These are phyloP conservation scores for Pseudonectria foliicola DNA, from an alignment of 2,329 filamentous ascomycete genomes.

Conservation along the genomic window DNA sequence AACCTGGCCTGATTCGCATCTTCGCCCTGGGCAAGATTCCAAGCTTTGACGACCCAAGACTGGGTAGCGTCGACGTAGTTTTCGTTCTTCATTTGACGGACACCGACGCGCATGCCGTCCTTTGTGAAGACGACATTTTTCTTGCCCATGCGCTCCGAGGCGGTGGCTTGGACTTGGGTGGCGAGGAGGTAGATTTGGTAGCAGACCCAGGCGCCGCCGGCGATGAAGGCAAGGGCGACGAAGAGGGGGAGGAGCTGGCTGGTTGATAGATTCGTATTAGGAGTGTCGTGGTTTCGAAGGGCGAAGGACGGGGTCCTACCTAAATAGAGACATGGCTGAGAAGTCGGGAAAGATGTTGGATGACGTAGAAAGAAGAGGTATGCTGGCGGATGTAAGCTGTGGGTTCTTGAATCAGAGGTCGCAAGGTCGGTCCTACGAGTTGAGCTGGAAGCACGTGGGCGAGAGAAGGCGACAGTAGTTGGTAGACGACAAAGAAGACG, in stretches of 20 bases:
- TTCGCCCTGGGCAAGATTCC: slow-evolving; percentile 44
- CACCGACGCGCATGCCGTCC: slow-evolving; percentile 64
- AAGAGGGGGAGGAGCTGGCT: slow-evolving; percentile 61
- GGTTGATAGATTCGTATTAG: slow-evolving; percentile 3
- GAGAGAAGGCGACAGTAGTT: too few species aligned
- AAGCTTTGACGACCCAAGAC: slow-evolving; percentile 58
- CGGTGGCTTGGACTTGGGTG: slow-evolving; percentile 57
- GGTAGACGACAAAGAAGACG: too few species aligned
- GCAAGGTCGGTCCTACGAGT: too few species aligned
- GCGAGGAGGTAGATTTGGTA: slow-evolving; percentile 68
- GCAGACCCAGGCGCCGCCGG: slow-evolving; percentile 53
- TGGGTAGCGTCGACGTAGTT: slow-evolving; percentile 69
- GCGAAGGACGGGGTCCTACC: slow-evolving; percentile 8
- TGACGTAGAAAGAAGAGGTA: not conserved
- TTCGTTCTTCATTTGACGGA: slow-evolving; percentile 62
- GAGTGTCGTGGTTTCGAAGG: not conserved
- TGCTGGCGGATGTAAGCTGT: too few species aligned
- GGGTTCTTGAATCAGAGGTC: too few species aligned
- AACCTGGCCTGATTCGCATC: slow-evolving; percentile 10
- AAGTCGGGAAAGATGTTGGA: not conserved
- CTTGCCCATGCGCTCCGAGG: slow-evolving; percentile 63
- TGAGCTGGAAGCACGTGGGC: too few species aligned
- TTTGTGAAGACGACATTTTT: slow-evolving; percentile 71
- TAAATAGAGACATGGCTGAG: slow-evolving; percentile 4
- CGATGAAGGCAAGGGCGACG: slow-evolving; percentile 57